These are phyloP conservation scores for Podospora conica DNA, from an alignment of 495 filamentous ascomycete genomes.

Conservation along the genomic window DNA sequence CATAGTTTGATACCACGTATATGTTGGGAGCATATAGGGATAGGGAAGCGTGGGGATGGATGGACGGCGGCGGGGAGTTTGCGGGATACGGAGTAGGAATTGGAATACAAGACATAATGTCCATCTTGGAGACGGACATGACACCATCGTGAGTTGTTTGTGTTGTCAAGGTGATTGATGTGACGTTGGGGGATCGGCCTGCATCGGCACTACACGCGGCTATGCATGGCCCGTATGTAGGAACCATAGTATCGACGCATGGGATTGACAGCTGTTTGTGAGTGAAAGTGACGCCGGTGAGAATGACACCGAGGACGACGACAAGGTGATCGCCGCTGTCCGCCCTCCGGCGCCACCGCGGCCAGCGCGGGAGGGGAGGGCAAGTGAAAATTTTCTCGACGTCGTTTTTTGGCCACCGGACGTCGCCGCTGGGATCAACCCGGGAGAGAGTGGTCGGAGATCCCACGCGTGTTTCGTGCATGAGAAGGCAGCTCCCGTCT, in stretches of 20 bases:
- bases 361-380: not conserved
- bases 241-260: too few relatives aligned
- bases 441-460: not conserved
- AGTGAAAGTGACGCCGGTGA: not conserved
- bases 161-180: not conserved
- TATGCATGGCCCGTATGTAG: too few relatives aligned
- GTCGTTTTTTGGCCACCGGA: not conserved
- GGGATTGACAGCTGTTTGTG: not conserved
- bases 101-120: not conserved
- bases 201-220: too few relatives aligned
- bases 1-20: not conserved
- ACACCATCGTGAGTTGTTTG: not conserved
- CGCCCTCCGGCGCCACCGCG: not conserved
- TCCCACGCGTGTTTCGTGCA: not conserved
- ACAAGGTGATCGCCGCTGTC: not conserved
- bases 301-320: not conserved
- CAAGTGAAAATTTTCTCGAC: not conserved
- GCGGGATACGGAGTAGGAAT: not conserved
- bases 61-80: not conserved
- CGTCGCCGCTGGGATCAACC: not conserved
- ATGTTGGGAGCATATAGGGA: not conserved
- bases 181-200: not conserved
- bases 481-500: not conserved
- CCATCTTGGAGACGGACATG: not conserved
- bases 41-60: not conserved